Evolutionary conservation across 1,284 basidiomycete species (phyloP).

Genomic region (Cryptococcus floricola): DNA sequence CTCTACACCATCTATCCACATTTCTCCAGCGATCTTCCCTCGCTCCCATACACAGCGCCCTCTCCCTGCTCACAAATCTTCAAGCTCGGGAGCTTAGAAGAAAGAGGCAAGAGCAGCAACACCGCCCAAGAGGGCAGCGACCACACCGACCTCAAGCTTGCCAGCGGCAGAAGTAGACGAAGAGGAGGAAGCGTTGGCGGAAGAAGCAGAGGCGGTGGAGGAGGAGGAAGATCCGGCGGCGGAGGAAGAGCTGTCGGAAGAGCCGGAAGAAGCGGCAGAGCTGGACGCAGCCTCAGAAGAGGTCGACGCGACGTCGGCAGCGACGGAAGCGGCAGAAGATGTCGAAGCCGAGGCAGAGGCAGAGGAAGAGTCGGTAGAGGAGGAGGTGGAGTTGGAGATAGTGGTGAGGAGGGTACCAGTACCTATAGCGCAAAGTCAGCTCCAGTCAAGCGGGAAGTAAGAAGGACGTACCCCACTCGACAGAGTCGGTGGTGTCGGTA

Average conservation of each 20-base stretch:
- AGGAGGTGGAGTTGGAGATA: constrained; percentile 10
- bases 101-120: background rate
- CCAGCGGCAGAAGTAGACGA: background rate
- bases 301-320: background rate
- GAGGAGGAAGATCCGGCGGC: background rate
- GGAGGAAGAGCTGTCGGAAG: background rate
- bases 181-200: background rate
- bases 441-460: background rate
- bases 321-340: background rate
- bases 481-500: constrained; percentile 34
- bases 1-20: too few species aligned
- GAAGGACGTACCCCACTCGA: constrained; percentile 38
- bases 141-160: background rate
- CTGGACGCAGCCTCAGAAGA: background rate
- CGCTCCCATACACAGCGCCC: too few species aligned
- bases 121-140: background rate
- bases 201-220: background rate
- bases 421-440: constrained; percentile 9
- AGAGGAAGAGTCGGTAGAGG: constrained; percentile 16
- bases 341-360: background rate
- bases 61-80: too few species aligned
- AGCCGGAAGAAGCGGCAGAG: background rate
- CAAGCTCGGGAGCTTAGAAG: background rate
- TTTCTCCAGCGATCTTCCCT: too few species aligned
- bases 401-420: constrained; percentile 24